Base-by-base conservation (phyloP, 495 filamentous ascomycete genomes). In the Chaetomium tenue region DNA sequence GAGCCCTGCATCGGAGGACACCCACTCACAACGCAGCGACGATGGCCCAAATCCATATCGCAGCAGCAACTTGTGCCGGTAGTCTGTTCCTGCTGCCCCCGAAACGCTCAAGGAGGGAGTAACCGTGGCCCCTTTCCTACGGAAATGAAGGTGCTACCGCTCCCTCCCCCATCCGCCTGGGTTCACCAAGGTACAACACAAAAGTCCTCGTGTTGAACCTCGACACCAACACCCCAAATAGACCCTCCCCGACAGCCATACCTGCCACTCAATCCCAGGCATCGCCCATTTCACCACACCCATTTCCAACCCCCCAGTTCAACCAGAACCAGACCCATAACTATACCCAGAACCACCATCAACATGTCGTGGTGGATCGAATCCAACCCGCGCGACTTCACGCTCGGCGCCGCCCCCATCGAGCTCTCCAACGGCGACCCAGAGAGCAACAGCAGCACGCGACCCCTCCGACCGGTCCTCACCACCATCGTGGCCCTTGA, bases 341-440 rank as follows among this genome's bases (percentile, higher is more conserved):
- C n/a, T n/a, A n/a, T n/a, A n/a, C n/a, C n/a, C n/a, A n/a, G n/a
- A n/a, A n/a, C n/a, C n/a, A n/a, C n/a, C n/a, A 0, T 22, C 30
- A 56, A 37, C 13, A 56, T 56, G 53, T 56, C 30, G 53, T 56
- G 53, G 53, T 56, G 53, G 53, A 56, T 56, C 53, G 18, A 56
- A 40, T 9, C 53, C n/a, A 56, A 39, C 53, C 53, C 30, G 51
- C 26, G 13, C 15, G 28, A 33, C 13, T 6, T 0, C 16, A 3
- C 25, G 5, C 33, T 37, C 1, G 33, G 33, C 33, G 33, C 9
- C 5, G 5, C 33, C 5, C 33, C 33, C 1, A 6, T 37, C 33
- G 33, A 37, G n/a, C n/a, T n/a, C n/a, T n/a, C n/a, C 30, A 33
- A 3, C 3, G 7, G 3, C 30, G 30, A 33, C 30, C 30, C 30